These are phyloP conservation scores for Neurospora tetraspora DNA, from an alignment of 495 filamentous ascomycete genomes.

Conservation along the genomic window DNA sequence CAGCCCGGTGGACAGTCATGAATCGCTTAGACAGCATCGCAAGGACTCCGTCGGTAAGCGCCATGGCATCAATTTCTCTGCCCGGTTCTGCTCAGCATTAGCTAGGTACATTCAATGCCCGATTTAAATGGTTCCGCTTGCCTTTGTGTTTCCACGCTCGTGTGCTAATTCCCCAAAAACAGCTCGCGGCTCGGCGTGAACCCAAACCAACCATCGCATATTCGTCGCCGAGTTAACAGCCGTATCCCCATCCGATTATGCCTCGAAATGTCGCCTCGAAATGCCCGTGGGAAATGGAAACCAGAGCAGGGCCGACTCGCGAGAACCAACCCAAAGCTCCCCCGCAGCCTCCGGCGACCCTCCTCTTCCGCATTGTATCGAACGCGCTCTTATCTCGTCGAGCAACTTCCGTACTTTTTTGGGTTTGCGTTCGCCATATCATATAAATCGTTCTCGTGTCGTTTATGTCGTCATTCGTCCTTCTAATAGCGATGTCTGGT, in stretches of 20 bases:
- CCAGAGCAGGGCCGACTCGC: neutral
- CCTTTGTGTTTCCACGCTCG: neutral
- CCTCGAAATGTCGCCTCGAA: neutral
- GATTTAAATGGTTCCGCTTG: neutral
- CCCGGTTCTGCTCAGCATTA: neutral
- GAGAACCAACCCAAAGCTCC: neutral
- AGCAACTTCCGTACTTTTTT: neutral
- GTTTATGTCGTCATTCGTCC: neutral
- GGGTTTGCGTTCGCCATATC: neutral
- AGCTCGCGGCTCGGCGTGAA: neutral
- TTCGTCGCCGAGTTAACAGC: neutral
- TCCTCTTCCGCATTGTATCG: neutral
- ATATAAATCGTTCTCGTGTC: neutral
- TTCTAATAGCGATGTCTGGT: constrained; percentile 70
- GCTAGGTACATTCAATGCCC: neutral
- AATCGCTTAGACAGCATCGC: neutral
- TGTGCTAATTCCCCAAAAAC: neutral
- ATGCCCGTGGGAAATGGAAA: neutral
- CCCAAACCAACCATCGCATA: neutral
- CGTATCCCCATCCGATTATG: neutral
- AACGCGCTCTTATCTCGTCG: neutral
- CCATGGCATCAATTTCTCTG: neutral
- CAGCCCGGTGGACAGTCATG: neutral
- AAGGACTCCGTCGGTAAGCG: neutral
- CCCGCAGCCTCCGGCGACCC: neutral